A percentile compares a stretch with the other conserved stretches of the same genome.
These are phyloP conservation scores for Chaetomium olivaceum DNA, from an alignment of 2,329 filamentous ascomycete species.

Conservation along the genomic window DNA sequence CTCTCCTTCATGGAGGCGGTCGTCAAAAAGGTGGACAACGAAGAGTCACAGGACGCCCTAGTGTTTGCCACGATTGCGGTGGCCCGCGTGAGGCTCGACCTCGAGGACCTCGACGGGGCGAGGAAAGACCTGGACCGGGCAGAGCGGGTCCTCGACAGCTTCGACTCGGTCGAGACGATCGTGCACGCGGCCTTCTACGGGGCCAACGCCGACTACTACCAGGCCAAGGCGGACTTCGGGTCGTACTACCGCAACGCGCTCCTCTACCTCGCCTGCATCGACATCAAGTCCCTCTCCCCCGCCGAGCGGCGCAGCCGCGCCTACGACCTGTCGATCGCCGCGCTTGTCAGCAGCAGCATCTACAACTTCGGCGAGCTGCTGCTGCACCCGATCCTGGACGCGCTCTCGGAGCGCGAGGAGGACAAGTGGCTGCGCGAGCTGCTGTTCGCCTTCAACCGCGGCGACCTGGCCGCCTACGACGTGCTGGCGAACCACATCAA, in stretches of 20 bases:
- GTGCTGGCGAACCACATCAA: slow-evolving; percentile 77
- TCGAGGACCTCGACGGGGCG: slow-evolving; percentile 78
- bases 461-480: slow-evolving; percentile 86
- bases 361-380: slow-evolving; percentile 99
- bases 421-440: slow-evolving; percentile 90
- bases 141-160: slow-evolving; percentile 83
- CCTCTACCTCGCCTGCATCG: slow-evolving; percentile 94
- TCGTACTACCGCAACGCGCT: slow-evolving; percentile 97
- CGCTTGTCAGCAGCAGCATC: slow-evolving; percentile 89
- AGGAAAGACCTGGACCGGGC: slow-evolving; percentile 84
- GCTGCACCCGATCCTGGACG: slow-evolving; percentile 91
- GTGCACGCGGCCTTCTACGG: slow-evolving; percentile 97
- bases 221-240: slow-evolving; percentile 89
- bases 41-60: slow-evolving; percentile 90
- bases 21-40: slow-evolving; percentile 85
- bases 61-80: slow-evolving; percentile 92
- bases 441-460: slow-evolving; percentile 97
- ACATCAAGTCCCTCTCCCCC: slow-evolving; percentile 71
- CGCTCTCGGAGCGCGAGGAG: slow-evolving; percentile 66
- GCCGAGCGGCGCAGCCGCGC: slow-evolving; percentile 79
- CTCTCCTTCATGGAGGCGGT: slow-evolving; percentile 81
- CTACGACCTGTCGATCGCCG: slow-evolving; percentile 89
- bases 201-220: slow-evolving; percentile 92
- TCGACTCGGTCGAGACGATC: slow-evolving; percentile 92
- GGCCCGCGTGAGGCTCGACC: slow-evolving; percentile 79